phyloP scores from a whole-genome alignment of 202 grass and related monocot genomes.

The Musa balbisiana region DNA sequence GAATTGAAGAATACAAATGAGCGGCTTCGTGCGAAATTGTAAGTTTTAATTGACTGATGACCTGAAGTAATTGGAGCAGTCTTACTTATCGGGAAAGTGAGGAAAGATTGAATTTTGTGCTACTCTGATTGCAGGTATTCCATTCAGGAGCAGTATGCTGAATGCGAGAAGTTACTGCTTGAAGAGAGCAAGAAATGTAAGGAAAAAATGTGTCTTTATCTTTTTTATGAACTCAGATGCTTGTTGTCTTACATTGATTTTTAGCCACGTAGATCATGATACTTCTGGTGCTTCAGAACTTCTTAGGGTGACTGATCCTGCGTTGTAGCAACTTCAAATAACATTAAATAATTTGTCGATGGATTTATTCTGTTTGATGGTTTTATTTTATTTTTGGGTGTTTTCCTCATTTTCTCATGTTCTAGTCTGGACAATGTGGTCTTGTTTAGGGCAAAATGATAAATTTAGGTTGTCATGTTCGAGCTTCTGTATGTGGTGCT shows the following conservation, averaged over 20 bases:
- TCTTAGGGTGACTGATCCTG: too few species aligned
- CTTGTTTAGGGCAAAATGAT: too few species aligned
- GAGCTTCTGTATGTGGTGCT: neutral
- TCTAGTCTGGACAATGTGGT: too few species aligned
- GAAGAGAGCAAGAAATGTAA: slow-evolving; percentile 27
- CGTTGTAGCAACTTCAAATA: too few species aligned
- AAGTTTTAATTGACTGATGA: slow-evolving; percentile 9
- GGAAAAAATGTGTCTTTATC: neutral
- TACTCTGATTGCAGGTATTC: slow-evolving; percentile 28
- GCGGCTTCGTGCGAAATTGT: slow-evolving; percentile 29
- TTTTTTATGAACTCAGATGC: slow-evolving; percentile 8
- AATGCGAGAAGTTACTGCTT: slow-evolving; percentile 20
- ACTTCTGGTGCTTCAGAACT: too few species aligned
- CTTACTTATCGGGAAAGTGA: neutral
- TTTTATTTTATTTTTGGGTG: too few species aligned
- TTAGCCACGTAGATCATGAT: neutral
- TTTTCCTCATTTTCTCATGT: too few species aligned
- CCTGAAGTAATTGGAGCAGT: slow-evolving; percentile 13
- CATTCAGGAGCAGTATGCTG: slow-evolving; percentile 24
- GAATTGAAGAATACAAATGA: slow-evolving; percentile 29
- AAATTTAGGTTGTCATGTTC: too few species aligned
- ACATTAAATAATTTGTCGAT: too few species aligned
- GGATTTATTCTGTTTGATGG: too few species aligned
- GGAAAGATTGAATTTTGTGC: neutral
- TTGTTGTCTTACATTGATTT: slow-evolving; percentile 4